These are phyloP conservation scores for Ganoderma resinaceum DNA, from an alignment of 1,284 basidiomycete genomes.

Conservation along the genomic window DNA sequence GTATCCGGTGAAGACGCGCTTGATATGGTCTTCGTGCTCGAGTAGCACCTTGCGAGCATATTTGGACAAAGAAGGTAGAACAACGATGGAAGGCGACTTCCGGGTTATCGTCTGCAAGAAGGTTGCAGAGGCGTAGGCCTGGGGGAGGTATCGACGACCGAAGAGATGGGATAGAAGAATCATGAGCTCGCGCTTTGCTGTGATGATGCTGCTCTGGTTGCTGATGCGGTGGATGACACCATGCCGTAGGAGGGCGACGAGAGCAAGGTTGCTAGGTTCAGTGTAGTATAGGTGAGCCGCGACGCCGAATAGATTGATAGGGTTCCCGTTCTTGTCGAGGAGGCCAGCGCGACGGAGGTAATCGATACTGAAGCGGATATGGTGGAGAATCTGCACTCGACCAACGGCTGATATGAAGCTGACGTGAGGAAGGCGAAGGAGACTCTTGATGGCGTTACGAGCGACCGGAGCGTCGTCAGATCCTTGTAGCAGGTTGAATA, in stretches of 20 bases:
- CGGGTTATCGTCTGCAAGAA: conserved; percentile 46
- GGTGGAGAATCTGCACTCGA: conserved; percentile 63
- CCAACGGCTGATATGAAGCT: conserved; percentile 61
- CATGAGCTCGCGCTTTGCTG: conserved; percentile 59
- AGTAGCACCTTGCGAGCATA: conserved; percentile 49
- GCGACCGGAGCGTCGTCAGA: conserved; percentile 59
- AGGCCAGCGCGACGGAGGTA: conserved; percentile 66
- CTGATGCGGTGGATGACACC: conserved; percentile 68
- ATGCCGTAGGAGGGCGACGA: conserved; percentile 61
- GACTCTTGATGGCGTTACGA: conserved; percentile 54
- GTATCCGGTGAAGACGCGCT: conserved; percentile 61
- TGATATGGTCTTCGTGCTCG: conserved; percentile 57
- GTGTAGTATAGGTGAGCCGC: conserved; percentile 68
- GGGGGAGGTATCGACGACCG: conserved; percentile 58
- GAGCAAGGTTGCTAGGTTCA: conserved; percentile 73
- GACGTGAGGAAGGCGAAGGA: conserved; percentile 63
- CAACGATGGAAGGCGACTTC: conserved; percentile 61
- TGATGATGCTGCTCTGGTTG: conserved; percentile 42
- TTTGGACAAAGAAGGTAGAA: conserved; percentile 57
- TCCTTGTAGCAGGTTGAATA: conserved; percentile 70
- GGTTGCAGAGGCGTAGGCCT: conserved; percentile 46
- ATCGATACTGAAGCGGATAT: conserved; percentile 74
- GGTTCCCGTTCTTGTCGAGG: conserved; percentile 58
- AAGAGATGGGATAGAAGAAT: conserved; percentile 66
- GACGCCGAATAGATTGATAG: conserved; percentile 64